Percentiles rank a stretch among this genome's conserved stretches.
These are phyloP conservation scores for Mentha longifolia DNA, from an alignment of 257 asterid genomes.

Conservation along the genomic window DNA sequence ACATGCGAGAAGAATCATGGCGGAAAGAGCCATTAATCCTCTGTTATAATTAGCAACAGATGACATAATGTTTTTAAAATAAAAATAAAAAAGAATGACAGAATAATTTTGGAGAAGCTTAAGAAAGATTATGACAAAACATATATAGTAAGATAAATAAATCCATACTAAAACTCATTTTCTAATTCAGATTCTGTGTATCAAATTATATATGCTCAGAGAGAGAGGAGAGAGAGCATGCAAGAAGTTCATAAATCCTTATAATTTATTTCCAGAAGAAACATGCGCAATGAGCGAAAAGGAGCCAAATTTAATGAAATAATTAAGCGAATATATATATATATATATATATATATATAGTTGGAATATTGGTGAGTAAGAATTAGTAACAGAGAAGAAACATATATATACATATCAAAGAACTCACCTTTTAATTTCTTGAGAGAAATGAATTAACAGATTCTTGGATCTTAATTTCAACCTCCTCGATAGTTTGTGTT, in stretches of 20 bases:
- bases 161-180: too few relatives aligned
- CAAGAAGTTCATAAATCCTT: not conserved
- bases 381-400: not conserved
- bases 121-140: too few relatives aligned
- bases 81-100: too few relatives aligned
- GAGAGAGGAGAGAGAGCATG: slow-evolving; percentile 7
- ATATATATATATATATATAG: not conserved
- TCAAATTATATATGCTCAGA: too few relatives aligned
- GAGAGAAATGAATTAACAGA: not conserved
- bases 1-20: not conserved
- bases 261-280: not conserved
- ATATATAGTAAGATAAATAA: too few relatives aligned
- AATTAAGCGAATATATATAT: not conserved
- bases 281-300: not conserved
- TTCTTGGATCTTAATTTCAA: not conserved
- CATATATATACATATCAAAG: not conserved
- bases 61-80: not conserved
- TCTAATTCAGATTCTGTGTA: too few relatives aligned
- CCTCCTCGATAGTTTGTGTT: not conserved
- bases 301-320: not conserved
- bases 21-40: not conserved
- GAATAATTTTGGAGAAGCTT: too few relatives aligned
- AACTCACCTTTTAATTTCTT: not conserved
- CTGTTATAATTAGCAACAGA: not conserved
- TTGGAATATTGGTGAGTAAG: not conserved